Evolutionary conservation across 805 yeast species (phyloP).

Genomic region (Pichia heedii): DNA sequence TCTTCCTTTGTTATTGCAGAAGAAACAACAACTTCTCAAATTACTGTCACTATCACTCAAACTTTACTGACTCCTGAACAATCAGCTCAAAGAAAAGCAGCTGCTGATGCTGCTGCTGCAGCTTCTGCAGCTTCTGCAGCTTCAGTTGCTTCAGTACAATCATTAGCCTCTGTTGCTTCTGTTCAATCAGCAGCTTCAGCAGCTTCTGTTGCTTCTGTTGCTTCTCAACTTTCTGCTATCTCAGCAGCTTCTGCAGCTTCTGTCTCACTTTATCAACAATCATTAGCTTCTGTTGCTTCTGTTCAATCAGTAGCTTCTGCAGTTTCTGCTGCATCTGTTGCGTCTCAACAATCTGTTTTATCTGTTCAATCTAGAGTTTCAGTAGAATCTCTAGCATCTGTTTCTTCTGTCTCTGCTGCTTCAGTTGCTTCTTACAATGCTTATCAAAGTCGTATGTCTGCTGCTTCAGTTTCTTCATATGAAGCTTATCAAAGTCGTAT

Average conservation of each 20-base stretch:
- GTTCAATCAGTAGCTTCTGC: constrained; percentile 11
- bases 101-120: constrained; percentile 23
- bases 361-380: constrained; percentile 10
- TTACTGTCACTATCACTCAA: constrained; percentile 38
- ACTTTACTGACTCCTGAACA: constrained; percentile 40
- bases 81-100: constrained; percentile 23
- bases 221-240: constrained; percentile 23
- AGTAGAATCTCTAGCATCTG: not conserved
- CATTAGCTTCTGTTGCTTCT: constrained; percentile 32
- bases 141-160: no score
- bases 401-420: not conserved
- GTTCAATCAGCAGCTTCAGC: constrained; percentile 17
- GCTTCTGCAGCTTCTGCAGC: constrained; percentile 28
- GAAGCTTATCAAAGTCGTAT: not conserved
- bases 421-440: constrained; percentile 14
- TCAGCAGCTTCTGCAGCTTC: constrained; percentile 19
- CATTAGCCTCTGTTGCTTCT: constrained; percentile 27
- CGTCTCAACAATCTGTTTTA: constrained; percentile 13
- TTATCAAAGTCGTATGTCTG: not conserved
- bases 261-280: constrained; percentile 27
- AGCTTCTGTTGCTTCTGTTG: constrained; percentile 18
- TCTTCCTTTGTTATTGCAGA: constrained; percentile 23
- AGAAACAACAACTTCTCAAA: constrained; percentile 32
- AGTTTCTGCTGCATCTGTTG: constrained; percentile 15
- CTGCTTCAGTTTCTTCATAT: constrained; percentile 14